A percentile compares a stretch with the other conserved stretches of the same genome.
phyloP scores from a whole-genome alignment of 2,329 filamentous ascomycete species.

The Celoporthe dispersa region DNA sequence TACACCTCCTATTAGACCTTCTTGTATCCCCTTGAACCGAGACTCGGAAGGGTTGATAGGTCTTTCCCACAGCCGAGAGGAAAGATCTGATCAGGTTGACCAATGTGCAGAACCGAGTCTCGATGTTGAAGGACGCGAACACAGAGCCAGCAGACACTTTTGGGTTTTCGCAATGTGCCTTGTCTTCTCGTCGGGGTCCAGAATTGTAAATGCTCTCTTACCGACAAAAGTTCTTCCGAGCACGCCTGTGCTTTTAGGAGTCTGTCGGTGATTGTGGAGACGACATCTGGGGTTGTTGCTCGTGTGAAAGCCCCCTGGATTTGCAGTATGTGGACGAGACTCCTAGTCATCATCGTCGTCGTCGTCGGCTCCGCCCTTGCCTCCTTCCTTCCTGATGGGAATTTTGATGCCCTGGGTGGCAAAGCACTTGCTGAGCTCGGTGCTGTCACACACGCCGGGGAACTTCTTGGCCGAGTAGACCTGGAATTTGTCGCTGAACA shows the following conservation, averaged over 20 bases:
- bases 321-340: background rate
- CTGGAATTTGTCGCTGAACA: slow-evolving; percentile 87
- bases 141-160: background rate
- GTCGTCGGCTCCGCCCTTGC: slow-evolving; percentile 51
- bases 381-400: slow-evolving; percentile 86
- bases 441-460: slow-evolving; percentile 95
- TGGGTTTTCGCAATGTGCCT: background rate
- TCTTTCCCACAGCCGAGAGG: background rate
- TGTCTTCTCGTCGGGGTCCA: background rate
- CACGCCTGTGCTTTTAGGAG: background rate
- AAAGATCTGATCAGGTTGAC: background rate
- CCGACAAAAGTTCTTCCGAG: background rate
- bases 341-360: slow-evolving; percentile 45
- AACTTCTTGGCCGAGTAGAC: slow-evolving; percentile 99
- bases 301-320: background rate
- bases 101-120: background rate
- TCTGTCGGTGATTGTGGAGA: background rate
- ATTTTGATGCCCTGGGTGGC: slow-evolving; percentile 96
- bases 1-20: background rate
- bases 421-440: slow-evolving; percentile 87
- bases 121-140: background rate
- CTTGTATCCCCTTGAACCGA: background rate
- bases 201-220: background rate
- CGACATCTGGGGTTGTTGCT: background rate
- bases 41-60: background rate